phyloP scores from a whole-genome alignment of 2,329 filamentous ascomycete genomes.

The Pseudocercospora ulei region DNA sequence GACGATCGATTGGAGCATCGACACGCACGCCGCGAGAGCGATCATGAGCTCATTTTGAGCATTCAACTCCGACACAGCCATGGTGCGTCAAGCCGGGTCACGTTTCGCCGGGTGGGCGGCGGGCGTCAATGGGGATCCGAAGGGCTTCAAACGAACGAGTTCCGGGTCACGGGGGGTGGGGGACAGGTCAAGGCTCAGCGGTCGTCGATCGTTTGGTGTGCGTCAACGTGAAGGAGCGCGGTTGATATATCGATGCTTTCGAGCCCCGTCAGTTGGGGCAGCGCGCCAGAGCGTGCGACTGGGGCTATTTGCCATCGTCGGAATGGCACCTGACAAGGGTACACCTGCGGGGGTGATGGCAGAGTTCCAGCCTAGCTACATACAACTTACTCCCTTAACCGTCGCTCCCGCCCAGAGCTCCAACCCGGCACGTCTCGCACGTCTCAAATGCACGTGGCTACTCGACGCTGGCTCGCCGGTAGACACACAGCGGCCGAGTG shows the following conservation, averaged over 20 bases:
- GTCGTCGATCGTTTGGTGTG: slow-evolving; percentile 5
- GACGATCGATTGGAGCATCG: slow-evolving; percentile 6
- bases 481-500: slow-evolving; percentile 4
- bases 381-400: too few species aligned
- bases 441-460: slow-evolving; percentile 12
- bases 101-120: slow-evolving; percentile 9
- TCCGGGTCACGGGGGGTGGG: slow-evolving; percentile 1
- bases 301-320: too few species aligned
- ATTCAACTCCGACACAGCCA: slow-evolving; percentile 29
- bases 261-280: neutral
- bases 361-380: slow-evolving; percentile 7
- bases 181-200: slow-evolving; percentile 5
- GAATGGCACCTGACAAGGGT: slow-evolving; percentile 2
- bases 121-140: slow-evolving; percentile 10
- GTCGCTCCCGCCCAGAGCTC: slow-evolving; percentile 4
- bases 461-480: slow-evolving; percentile 8
- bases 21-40: slow-evolving; percentile 42
- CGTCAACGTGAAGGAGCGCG: neutral
- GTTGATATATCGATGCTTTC: slow-evolving; percentile 6
- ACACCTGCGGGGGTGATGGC: slow-evolving; percentile 1
- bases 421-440: slow-evolving; percentile 7
- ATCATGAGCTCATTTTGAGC: slow-evolving; percentile 41
- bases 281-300: too few species aligned
- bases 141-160: slow-evolving; percentile 7
- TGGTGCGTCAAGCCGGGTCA: slow-evolving; percentile 14